Conservation (phyloP, 192 early-diverging fungal genomes). For the Diversispora epigaea region DNA sequence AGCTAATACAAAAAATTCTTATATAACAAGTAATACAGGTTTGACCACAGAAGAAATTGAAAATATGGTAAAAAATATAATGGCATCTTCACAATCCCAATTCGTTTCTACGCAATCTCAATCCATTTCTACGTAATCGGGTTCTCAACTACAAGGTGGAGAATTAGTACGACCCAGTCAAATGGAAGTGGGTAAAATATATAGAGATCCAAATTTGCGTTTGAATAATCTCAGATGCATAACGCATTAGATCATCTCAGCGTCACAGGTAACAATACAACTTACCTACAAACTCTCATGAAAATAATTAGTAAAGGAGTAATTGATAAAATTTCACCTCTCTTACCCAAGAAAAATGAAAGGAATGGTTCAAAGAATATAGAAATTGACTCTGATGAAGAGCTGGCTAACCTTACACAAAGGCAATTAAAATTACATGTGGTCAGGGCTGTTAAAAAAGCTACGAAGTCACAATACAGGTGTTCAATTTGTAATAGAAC, state of each 20-base stretch:
- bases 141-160: neutral
- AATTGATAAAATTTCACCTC: too few relatives aligned
- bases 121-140: too few relatives aligned
- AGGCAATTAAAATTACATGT: neutral
- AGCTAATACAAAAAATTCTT: slow-evolving; percentile 12
- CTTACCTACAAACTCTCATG: neutral
- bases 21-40: neutral
- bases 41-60: slow-evolving; percentile 13
- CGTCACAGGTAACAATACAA: neutral
- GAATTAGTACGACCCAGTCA: too few relatives aligned
- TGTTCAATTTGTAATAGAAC: slow-evolving; percentile 11
- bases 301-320: slow-evolving; percentile 10
- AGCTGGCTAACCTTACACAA: neutral
- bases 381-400: neutral
- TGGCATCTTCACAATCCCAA: slow-evolving; percentile 8
- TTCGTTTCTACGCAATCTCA: too few relatives aligned
- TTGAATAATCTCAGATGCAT: slow-evolving; percentile 2
- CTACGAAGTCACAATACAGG: neutral
- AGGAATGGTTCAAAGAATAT: slow-evolving; percentile 1
- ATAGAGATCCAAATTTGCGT: slow-evolving; percentile 6
- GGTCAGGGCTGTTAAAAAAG: neutral
- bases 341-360: neutral
- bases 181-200: slow-evolving; percentile 3
- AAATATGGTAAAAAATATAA: slow-evolving; percentile 4
- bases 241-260: neutral